Conservation (phyloP, 192 early-diverging fungal genomes). For the Backusella australiensis region DNA sequence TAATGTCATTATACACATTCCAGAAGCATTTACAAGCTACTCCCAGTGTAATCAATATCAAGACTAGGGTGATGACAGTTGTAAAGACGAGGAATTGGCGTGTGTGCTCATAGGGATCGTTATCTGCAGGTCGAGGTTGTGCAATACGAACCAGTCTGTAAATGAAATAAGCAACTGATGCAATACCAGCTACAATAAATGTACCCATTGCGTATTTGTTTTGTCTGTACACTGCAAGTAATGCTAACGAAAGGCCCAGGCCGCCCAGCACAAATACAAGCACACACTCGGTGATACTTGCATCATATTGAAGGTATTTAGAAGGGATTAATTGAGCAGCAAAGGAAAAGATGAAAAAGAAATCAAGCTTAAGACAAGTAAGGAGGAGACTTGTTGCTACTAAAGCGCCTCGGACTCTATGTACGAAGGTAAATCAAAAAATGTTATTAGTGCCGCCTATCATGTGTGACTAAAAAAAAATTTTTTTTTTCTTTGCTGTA, state of each 20-base stretch:
- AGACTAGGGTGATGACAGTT: slow-evolving; percentile 16
- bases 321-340: slow-evolving; percentile 48
- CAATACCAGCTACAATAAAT: slow-evolving; percentile 12
- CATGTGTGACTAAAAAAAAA: not conserved
- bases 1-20: slow-evolving; percentile 4
- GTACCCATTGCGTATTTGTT: slow-evolving; percentile 32
- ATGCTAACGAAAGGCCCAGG: slow-evolving; percentile 27
- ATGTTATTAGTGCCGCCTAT: not conserved
- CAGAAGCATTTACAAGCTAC: slow-evolving; percentile 15
- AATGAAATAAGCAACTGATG: slow-evolving; percentile 30
- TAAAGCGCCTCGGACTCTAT: slow-evolving; percentile 29
- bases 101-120: slow-evolving; percentile 43
- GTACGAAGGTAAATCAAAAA: no score
- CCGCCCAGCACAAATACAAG: slow-evolving; percentile 39
- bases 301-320: slow-evolving; percentile 26
- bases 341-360: slow-evolving; percentile 43
- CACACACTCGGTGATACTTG: slow-evolving; percentile 26
- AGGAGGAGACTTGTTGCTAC: slow-evolving; percentile 31
- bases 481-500: slow-evolving; percentile 8
- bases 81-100: slow-evolving; percentile 41
- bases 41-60: slow-evolving; percentile 24
- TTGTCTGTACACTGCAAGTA: slow-evolving; percentile 28
- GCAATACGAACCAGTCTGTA: slow-evolving; percentile 28
- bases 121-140: not conserved
- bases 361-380: slow-evolving; percentile 45